These are phyloP conservation scores for Colletotrichum lini DNA, from an alignment of 2,329 filamentous ascomycete species.

Conservation along the genomic window DNA sequence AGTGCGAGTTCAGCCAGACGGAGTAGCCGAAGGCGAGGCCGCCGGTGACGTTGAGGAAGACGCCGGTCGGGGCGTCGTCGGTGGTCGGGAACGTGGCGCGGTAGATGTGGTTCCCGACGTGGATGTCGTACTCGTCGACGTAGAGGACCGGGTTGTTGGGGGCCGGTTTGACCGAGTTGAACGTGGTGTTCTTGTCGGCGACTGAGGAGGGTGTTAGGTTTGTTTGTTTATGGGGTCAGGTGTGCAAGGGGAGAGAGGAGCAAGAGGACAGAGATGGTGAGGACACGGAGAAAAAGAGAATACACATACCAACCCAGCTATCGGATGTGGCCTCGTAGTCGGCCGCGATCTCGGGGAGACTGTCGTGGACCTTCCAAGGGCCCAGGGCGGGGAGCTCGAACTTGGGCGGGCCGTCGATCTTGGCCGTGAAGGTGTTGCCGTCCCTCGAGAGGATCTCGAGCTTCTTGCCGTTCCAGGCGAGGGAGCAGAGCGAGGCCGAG, in stretches of 20 bases:
- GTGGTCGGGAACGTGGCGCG: conserved; percentile 64
- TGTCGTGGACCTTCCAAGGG: conserved; percentile 63
- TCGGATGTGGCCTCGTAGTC: conserved; percentile 59
- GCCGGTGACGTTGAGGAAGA: conserved; percentile 67
- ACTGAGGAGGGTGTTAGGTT: conserved; percentile 40
- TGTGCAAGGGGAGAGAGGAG: too few species aligned
- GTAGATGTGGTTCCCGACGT: conserved; percentile 68
- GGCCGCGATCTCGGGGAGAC: conserved; percentile 61
- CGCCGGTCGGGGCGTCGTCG: conserved; percentile 54
- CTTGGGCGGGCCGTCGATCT: conserved; percentile 47
- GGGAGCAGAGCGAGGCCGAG: conserved; percentile 57
- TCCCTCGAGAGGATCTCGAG: conserved; percentile 46
- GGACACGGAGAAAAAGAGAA: background rate
- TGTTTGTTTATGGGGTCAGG: too few species aligned
- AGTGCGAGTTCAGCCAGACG: conserved; percentile 70
- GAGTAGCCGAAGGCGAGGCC: conserved; percentile 70
- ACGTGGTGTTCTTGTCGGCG: conserved; percentile 64
- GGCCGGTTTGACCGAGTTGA: conserved; percentile 63
- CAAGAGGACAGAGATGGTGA: too few species aligned
- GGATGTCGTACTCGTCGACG: conserved; percentile 70
- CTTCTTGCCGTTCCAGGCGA: conserved; percentile 67
- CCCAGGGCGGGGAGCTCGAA: conserved; percentile 58
- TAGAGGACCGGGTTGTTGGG: conserved; percentile 68
- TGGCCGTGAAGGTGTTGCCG: conserved; percentile 48
- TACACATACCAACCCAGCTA: conserved; percentile 58